A percentile compares a stretch with the other conserved stretches of the same genome.
Evolutionary conservation across 2,329 filamentous ascomycete species (phyloP).

Genomic region (Botrytis hyacinthi): DNA sequence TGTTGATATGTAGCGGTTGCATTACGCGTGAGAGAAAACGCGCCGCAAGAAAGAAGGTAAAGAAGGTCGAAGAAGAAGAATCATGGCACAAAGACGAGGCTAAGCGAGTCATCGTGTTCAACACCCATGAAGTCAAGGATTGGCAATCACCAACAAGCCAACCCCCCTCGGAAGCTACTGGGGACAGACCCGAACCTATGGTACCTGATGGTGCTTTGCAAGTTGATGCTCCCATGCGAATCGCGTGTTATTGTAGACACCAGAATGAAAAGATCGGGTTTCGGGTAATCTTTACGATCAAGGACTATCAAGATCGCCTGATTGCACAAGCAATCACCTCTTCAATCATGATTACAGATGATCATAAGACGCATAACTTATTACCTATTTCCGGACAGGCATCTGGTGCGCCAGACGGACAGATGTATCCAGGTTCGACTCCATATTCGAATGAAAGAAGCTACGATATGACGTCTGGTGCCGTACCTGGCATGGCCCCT

Average conservation of each 20-base stretch:
- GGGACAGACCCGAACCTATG: conserved; percentile 47
- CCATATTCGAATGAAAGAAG: conserved; percentile 41
- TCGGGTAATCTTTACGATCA: conserved; percentile 89
- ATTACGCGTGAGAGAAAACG: conserved; percentile 89
- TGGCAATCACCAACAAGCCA: conserved; percentile 66
- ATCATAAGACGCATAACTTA: conserved; percentile 80
- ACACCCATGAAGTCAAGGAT: conserved; percentile 81
- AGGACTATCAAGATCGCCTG: conserved; percentile 72
- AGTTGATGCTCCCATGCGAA: conserved; percentile 87
- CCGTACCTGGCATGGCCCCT: conserved; percentile 41
- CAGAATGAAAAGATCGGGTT: conserved; percentile 93
- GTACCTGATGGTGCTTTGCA: conserved; percentile 63
- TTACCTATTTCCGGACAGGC: conserved; percentile 39
- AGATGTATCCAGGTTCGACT: conserved; percentile 43
- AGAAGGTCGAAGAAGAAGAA: conserved; percentile 90
- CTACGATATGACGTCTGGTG: conserved; percentile 31
- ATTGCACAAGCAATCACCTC: conserved; percentile 82
- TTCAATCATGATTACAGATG: conserved; percentile 95
- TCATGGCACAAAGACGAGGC: conserved; percentile 79
- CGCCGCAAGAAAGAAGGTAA: conserved; percentile 86
- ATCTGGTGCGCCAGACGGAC: conserved; percentile 38
- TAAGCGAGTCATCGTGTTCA: conserved; percentile 84
- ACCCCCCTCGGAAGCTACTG: conserved; percentile 46
- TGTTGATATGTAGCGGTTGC: conserved; percentile 88
- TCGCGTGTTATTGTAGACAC: conserved; percentile 95